Percentiles rank a stretch among this genome's conserved stretches.
Conservation (phyloP, 2,329 filamentous ascomycete species). For the Raffaelea ambrosiae region DNA sequence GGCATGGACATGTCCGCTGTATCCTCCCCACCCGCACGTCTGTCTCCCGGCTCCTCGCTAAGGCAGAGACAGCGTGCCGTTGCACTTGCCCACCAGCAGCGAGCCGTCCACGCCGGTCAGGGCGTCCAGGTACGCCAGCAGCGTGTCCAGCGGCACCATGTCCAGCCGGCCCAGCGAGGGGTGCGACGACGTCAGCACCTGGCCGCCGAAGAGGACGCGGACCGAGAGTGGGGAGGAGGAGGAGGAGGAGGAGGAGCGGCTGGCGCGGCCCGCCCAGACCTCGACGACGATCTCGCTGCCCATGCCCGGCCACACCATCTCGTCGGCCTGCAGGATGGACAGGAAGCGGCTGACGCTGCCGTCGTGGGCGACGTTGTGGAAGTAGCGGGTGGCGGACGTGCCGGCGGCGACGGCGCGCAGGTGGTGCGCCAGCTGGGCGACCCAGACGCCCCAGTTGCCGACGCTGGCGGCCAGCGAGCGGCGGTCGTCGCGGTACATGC, state of each 20-base stretch:
- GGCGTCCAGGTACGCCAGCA: conserved; percentile 64
- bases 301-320: conserved; percentile 83
- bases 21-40: too few relatives aligned
- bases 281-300: conserved; percentile 72
- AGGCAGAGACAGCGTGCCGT: conserved; percentile 3
- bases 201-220: conserved; percentile 63
- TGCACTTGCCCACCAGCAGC: conserved; percentile 18
- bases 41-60: too few relatives aligned
- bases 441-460: conserved; percentile 61
- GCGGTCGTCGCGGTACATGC: conserved; percentile 62
- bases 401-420: conserved; percentile 32
- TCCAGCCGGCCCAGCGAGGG: conserved; percentile 60
- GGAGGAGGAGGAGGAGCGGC: too few relatives aligned
- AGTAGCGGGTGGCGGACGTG: conserved; percentile 34
- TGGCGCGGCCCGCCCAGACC: conserved; percentile 38
- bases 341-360: conserved; percentile 61
- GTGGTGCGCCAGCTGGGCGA: conserved; percentile 62
- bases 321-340: conserved; percentile 60
- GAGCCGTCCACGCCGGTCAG: conserved; percentile 49
- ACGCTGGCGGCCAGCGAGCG: conserved; percentile 53
- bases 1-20: too few relatives aligned
- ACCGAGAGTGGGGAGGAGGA: conserved; percentile 44
- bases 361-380: conserved; percentile 76
- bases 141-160: conserved; percentile 57
- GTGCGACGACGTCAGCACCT: conserved; percentile 57